These are phyloP conservation scores for Spergularia azorica DNA, from an alignment of 179 eudicot species.

Conservation along the genomic window DNA sequence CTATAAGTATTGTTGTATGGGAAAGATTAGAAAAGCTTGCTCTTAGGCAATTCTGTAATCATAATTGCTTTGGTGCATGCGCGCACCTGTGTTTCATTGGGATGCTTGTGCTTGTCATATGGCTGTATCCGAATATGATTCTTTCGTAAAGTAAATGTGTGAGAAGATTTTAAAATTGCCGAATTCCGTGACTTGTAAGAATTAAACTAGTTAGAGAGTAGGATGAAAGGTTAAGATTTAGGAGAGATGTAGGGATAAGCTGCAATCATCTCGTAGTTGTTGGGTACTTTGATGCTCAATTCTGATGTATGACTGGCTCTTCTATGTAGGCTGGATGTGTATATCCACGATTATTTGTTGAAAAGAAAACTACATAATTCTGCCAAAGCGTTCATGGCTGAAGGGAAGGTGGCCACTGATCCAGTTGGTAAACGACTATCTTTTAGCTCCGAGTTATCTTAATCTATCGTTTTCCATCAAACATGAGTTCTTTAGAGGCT, in stretches of 20 bases:
- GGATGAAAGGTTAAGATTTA: neutral
- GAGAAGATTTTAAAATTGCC: no score
- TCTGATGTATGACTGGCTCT: constrained; percentile 11
- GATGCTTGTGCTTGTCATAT: no score
- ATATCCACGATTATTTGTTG: constrained; percentile 92
- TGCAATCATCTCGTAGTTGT: neutral
- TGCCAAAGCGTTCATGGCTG: constrained; percentile 96
- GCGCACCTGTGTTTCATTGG: no score
- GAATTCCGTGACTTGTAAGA: no score
- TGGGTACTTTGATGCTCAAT: neutral
- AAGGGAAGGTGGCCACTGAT: constrained; percentile 97
- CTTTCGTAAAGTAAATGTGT: no score
- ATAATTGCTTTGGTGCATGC: no score
- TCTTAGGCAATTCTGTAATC: neutral
- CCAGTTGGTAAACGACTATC: constrained; percentile 75
- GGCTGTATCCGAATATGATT: no score
- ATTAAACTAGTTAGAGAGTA: neutral
- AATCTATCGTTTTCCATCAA: constrained; percentile 7
- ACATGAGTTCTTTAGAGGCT: neutral
- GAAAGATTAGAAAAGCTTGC: neutral
- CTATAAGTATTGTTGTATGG: neutral
- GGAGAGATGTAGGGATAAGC: neutral
- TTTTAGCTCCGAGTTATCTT: neutral
- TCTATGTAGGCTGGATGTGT: constrained; percentile 83
- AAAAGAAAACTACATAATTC: constrained; percentile 88